phyloP scores from a whole-genome alignment of 2,329 filamentous ascomycete genomes.

The Colletotrichum abscissum region DNA sequence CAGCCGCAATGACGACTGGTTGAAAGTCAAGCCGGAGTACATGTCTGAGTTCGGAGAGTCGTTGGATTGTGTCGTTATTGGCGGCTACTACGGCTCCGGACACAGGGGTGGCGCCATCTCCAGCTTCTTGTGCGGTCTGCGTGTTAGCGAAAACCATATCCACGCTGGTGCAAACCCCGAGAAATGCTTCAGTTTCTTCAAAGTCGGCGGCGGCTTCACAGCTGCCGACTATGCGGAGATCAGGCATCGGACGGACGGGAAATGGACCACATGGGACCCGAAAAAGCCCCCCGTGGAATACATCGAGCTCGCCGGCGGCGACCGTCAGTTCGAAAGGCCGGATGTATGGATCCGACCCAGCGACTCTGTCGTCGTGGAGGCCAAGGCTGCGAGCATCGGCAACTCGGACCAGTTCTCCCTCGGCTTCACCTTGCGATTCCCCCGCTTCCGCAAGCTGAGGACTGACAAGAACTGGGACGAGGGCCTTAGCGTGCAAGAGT shows the following conservation, averaged over 20 bases:
- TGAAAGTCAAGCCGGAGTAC: conserved; percentile 99
- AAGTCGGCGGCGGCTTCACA: conserved; percentile 93
- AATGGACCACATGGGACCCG: conserved; percentile 88
- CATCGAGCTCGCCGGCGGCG: conserved; percentile 84
- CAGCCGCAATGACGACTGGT: conserved; percentile 93
- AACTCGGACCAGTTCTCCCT: conserved; percentile 82
- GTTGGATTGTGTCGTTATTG: conserved; percentile 89
- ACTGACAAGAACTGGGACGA: conserved; percentile 87
- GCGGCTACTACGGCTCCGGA: conserved; percentile 92
- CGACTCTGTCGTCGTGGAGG: conserved; percentile 87
- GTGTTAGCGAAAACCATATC: conserved; percentile 77
- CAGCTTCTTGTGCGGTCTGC: conserved; percentile 90
- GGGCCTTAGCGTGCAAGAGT: conserved; percentile 82
- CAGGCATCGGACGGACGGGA: conserved; percentile 85
- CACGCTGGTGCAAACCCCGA: conserved; percentile 70
- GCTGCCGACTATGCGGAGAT: conserved; percentile 88
- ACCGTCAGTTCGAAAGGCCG: conserved; percentile 79
- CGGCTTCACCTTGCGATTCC: conserved; percentile 86
- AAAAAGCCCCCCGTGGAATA: conserved; percentile 80
- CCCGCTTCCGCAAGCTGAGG: conserved; percentile 84
- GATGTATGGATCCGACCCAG: conserved; percentile 94
- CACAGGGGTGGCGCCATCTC: conserved; percentile 84
- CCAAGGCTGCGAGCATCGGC: conserved; percentile 86
- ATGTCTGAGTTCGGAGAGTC: conserved; percentile 97
- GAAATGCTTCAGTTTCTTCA: conserved; percentile 95